Conservation (phyloP, 441 rosid genomes). For the Populus hybrid region DNA sequence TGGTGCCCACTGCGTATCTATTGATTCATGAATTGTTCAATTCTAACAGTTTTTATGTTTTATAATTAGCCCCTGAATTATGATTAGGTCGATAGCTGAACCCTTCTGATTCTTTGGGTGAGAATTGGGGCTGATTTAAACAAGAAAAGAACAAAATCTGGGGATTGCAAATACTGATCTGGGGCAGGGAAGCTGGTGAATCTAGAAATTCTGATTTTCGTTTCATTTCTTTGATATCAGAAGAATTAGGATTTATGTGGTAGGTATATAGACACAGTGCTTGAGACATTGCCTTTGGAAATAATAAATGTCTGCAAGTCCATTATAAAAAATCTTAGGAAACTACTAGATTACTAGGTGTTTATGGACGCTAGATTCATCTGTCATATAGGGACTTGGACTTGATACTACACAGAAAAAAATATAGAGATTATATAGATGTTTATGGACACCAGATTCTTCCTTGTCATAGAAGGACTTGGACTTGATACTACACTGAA, state of each 20-base stretch:
- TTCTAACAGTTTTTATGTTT: neutral
- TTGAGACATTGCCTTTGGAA: neutral
- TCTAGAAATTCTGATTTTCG: neutral
- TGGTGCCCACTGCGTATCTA: neutral
- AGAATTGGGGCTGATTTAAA: neutral
- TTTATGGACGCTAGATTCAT: neutral
- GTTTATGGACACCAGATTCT: neutral
- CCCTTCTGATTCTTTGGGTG: neutral
- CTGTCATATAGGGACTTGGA: neutral
- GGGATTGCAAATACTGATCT: neutral
- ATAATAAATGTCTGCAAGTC: neutral
- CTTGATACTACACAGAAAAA: neutral
- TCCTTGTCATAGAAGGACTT: neutral
- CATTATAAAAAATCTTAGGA: neutral
- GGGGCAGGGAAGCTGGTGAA: neutral
- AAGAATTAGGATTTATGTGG: neutral
- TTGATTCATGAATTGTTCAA: neutral
- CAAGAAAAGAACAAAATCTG: neutral
- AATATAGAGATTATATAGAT: neutral
- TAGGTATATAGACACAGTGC: neutral
- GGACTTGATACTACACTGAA: neutral
- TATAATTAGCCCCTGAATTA: neutral
- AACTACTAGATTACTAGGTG: neutral
- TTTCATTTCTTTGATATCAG: neutral
- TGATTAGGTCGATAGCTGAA: neutral